These are phyloP conservation scores for Protea cynaroides DNA, from an alignment of 164 flowering plant species.

Conservation along the genomic window DNA sequence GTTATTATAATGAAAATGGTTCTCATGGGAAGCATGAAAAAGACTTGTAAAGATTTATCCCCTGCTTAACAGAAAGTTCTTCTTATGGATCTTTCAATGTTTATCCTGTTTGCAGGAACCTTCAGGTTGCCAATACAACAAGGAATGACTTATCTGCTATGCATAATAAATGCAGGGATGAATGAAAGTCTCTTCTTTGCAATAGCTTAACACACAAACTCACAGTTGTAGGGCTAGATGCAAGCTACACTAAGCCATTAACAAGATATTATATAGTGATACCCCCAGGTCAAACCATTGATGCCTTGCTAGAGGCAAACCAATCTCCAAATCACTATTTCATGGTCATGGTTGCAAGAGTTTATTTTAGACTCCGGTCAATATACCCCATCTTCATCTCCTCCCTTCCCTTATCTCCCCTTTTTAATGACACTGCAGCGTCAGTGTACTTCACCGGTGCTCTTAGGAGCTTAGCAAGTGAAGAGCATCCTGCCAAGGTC, in stretches of 20 bases:
- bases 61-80: no score
- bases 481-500: conserved; percentile 21
- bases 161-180: conserved; percentile 13
- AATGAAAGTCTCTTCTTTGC: conserved; percentile 16
- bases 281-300: conserved; percentile 25
- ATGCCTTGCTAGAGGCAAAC: conserved; percentile 17
- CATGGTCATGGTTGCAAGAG: conserved; percentile 28
- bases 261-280: conserved; percentile 16
- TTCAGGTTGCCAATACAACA: background rate
- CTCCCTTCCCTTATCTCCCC: conserved; percentile 11
- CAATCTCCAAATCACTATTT: conserved; percentile 16
- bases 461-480: conserved; percentile 17
- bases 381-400: background rate
- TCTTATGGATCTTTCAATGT: background rate
- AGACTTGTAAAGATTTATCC: no score
- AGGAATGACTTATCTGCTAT: conserved; percentile 18
- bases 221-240: conserved; percentile 17
- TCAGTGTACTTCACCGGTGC: conserved; percentile 6
- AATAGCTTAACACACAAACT: conserved; percentile 16
- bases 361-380: conserved; percentile 17
- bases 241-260: conserved; percentile 18
- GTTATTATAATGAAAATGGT: no score
- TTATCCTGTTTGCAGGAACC: conserved; percentile 8
- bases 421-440: conserved; percentile 5
- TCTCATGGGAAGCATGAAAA: no score